Evolutionary conservation across 352 stramenopile genomes (phyloP), one percentile per base, ranked within the genome.

Genomic region (Achlya hypogyna): DNA sequence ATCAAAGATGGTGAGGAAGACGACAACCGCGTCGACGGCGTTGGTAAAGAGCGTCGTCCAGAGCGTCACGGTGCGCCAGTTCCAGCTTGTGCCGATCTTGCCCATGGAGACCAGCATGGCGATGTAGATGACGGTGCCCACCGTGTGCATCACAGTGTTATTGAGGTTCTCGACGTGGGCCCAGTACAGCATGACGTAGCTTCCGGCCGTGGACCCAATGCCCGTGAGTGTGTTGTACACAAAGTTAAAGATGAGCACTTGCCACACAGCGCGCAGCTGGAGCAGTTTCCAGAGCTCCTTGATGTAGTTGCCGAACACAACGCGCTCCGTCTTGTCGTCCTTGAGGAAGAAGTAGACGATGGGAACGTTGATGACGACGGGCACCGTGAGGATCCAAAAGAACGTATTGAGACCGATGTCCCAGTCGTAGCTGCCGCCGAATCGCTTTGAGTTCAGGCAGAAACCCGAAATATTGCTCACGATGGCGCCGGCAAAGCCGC

Each of bases 241-340:
- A 72, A 88, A 82, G 64, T 78, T 69, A 53, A 23, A 91, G 53
- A 32, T 72, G 35, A 86, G 75, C 34, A 85, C 62, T 59, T 87
- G 78, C 64, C 78, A 89, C 63, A 91, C 82, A 9, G 79, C 82
- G 54, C 81, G 78, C 43, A 86, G 75, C 72, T 91, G 75, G 31
- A 92, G 69, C 51, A 90, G 83, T 35, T 76, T 74, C 78, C 79
- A 90, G 73, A 91, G 82, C 58, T 88, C 74, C 18, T 52, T 66
- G 29, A 81, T 72, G 40, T 85, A 82, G 31, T 72, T 69, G 14
- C 27, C 9, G 4, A 82, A 58, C 5, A 72, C 65, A 18, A 74
- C 64, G 5, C 59, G n/a, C 18, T 71, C 59, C 34, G 69, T 71
- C 59, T 81, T 82, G n/a, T 76, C 65, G n/a, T 84, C 77, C 25